These are phyloP conservation scores for Hydnomerulius pinastri DNA, from an alignment of 768 basidiomycete genomes.

Conservation along the genomic window DNA sequence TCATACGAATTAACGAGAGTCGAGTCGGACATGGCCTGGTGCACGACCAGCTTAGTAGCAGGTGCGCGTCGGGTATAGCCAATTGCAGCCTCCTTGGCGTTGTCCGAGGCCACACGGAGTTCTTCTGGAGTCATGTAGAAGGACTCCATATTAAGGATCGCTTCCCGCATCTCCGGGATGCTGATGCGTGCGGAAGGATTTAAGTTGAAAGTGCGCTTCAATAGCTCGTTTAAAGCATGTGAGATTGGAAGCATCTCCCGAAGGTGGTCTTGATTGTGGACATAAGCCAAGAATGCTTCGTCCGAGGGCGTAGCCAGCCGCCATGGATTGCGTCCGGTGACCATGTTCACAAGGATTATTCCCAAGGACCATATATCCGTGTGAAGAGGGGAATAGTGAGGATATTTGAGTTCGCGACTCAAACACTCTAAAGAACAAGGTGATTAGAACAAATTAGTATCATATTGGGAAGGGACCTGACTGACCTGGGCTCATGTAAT, in stretches of 20 bases:
- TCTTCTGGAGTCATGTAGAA: constrained; percentile 63
- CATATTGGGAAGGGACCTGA: not conserved
- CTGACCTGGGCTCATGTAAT: constrained; percentile 75
- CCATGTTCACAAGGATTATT: constrained; percentile 82
- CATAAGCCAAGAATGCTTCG: constrained; percentile 64
- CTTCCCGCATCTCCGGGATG: constrained; percentile 59
- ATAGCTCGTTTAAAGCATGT: constrained; percentile 56
- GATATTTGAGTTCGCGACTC: constrained; percentile 40
- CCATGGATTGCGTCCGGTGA: constrained; percentile 71
- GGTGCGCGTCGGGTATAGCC: not conserved
- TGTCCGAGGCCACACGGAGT: constrained; percentile 32
- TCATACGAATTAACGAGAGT: not conserved
- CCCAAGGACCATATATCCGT: constrained; percentile 73
- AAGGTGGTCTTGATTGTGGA: constrained; percentile 64
- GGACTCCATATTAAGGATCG: constrained; percentile 54
- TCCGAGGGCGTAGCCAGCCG: constrained; percentile 65
- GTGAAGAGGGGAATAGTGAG: constrained; percentile 23
- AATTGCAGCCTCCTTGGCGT: not conserved
- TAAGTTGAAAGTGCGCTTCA: constrained; percentile 72
- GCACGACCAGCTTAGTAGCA: not conserved
- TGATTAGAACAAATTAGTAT: constrained; percentile 7
- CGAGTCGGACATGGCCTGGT: not conserved
- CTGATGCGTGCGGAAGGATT: constrained; percentile 63
- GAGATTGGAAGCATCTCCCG: constrained; percentile 75
- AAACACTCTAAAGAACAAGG: constrained; percentile 50